Conservation (phyloP, 176 grass and related monocot genomes). For the Bonia amplexicaulis region DNA sequence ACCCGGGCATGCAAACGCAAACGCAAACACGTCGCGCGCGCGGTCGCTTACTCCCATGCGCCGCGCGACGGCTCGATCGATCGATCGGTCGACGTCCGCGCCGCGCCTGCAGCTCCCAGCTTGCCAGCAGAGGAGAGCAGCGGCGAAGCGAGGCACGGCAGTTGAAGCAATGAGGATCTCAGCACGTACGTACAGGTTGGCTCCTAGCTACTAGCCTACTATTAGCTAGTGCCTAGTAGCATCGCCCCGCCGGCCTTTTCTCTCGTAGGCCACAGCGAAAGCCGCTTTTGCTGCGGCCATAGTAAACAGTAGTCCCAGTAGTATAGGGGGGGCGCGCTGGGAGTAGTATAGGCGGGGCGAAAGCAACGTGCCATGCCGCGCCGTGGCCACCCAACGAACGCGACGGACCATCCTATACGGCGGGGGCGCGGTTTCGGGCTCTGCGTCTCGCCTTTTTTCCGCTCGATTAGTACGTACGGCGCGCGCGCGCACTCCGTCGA, state of each 20-base stretch:
- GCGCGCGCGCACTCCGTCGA: too few relatives aligned
- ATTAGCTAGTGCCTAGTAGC: not conserved
- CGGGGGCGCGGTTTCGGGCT: too few relatives aligned
- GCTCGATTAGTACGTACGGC: too few relatives aligned
- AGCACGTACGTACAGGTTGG: not conserved
- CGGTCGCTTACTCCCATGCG: not conserved
- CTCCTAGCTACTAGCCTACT: not conserved
- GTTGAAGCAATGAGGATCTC: not conserved
- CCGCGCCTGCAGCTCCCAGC: not conserved
- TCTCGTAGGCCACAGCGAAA: not conserved
- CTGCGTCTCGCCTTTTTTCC: too few relatives aligned
- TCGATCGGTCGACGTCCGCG: not conserved
- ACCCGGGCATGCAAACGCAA: not conserved
- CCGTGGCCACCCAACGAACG: not conserved
- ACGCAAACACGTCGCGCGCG: not conserved
- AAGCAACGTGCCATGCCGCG: conserved; percentile 15
- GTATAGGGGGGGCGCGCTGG: too few relatives aligned
- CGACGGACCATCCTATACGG: not conserved
- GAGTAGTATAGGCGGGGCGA: not conserved
- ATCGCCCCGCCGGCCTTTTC: not conserved
- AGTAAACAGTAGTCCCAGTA: not conserved
- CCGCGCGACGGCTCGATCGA: not conserved
- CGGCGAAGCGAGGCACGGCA: not conserved
- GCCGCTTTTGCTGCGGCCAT: not conserved
- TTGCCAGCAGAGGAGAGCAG: too few relatives aligned